phyloP scores from a whole-genome alignment of 78 protist species.

The Monosiga brevicollis region DNA sequence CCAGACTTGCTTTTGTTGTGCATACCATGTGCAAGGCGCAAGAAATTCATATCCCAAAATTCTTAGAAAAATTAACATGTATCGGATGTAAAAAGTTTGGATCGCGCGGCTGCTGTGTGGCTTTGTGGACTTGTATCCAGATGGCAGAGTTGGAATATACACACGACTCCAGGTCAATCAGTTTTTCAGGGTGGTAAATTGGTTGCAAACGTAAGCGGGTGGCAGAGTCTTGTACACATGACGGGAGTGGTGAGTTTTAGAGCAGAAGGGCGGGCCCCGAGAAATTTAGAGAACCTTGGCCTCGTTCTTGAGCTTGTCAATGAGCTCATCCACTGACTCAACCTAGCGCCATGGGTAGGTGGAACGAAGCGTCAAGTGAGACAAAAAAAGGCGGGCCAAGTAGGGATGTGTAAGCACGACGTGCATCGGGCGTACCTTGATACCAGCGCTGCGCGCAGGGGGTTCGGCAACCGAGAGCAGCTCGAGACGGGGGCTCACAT shows the following conservation, averaged over 20 bases:
- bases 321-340: slow-evolving; percentile 55
- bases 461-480: slow-evolving; percentile 23
- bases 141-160: neutral
- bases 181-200: neutral
- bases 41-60: too few relatives aligned
- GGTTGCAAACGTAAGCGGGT: neutral
- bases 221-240: neutral
- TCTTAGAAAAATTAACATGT: too few relatives aligned
- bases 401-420: neutral
- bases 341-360: neutral
- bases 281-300: slow-evolving; percentile 8
- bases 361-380: neutral
- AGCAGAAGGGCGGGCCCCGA: neutral
- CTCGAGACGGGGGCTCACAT: slow-evolving; percentile 31
- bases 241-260: neutral
- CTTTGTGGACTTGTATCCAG: neutral
- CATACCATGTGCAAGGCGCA: too few relatives aligned
- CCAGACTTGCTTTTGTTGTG: too few relatives aligned
- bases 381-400: neutral
- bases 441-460: slow-evolving; percentile 40
- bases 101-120: too few relatives aligned
- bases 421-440: slow-evolving; percentile 9
- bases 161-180: neutral
- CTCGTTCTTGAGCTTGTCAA: slow-evolving; percentile 53
- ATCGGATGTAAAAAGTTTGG: too few relatives aligned